Base-by-base conservation (phyloP, 2,329 filamentous ascomycete genomes). In the Phialemoniopsis sp. region DNA sequence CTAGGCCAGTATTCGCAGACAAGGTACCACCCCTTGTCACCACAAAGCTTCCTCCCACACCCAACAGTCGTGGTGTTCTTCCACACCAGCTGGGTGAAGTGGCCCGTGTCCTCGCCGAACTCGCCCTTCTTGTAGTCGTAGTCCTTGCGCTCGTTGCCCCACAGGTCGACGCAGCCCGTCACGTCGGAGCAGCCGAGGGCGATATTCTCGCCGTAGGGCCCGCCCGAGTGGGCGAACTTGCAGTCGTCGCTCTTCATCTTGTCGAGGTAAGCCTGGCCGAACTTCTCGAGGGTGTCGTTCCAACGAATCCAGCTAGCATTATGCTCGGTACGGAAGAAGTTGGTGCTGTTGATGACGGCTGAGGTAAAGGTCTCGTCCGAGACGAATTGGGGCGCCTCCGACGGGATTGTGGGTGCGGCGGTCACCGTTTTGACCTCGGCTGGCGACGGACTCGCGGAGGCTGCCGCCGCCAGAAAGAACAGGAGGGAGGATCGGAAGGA, bases 1-100 rank as follows among this genome's bases (percentile, higher is more conserved):
- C 68, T 57, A 2, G 84, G 82, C 65, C 68, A 82, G 59, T 87
- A 87, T 61, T 87, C 81, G 49, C 83, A 88, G 17, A 80, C 80
- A 1, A 87, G 64, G 57, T 76, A 85, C 77, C 79, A 86, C 0
- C 79, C 80, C 29, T 59, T 61, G 21, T 57, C 48, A 29, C 62
- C 56, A 36, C 71, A 77, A 32, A 69, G 44, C 46, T 47, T 62
- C 41, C 58, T 60, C 17, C 56, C 70, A 41, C 73, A 88, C 1
- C 81, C 80, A 1, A 84, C 72, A 28, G 67, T 64, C 7, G 64
- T 78, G 2, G 80, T 85, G 17, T 65, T 58, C 57, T 73, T 78
- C 84, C 85, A 88, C 6, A 88, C 82, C 7, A 88, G 58, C 64
- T 87, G 83, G 2, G 83, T 85, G 50, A 88, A 88, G 55, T 87